Evolutionary conservation across 148 eudicot species (phyloP), one percentile per base, ranked within the genome.

Genomic region (Simmondsia chinensis): DNA sequence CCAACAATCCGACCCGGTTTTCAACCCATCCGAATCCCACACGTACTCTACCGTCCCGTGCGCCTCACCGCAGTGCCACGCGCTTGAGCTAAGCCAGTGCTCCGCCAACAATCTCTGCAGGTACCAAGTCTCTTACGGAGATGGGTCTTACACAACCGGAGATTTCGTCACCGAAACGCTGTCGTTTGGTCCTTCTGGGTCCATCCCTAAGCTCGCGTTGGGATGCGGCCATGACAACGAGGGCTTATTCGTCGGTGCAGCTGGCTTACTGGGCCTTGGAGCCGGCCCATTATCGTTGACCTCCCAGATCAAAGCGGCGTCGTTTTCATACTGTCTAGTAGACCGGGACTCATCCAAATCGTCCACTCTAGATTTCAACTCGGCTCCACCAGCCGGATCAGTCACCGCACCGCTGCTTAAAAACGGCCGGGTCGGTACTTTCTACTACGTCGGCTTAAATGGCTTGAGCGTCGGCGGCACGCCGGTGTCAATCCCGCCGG

Each of bases 151-250:
- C 60, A 83, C 94, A 1, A 71, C 69, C 15, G 97, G 97, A 0
- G 63, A 73, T 9, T 71, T 88, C 33, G 87, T 61, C 20, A 65
- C 89, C 2, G 94, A 88, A 11, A 88, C 91, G 13, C 43, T 88
- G 12, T 64, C 91, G n/a, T 83, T 88, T 8, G 75, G 79, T 0
- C n/a, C 33, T 5, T 65, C 94, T 1, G 76, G 68, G 9, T 42
- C 71, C 0, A 68, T 76, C 0, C 48, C 60, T 0, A 43, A 57
- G 4, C 71, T 88, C 0, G 84, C 87, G 0, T 47, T 89, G n/a
- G 97, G 97, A 0, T 89, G 97, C 39, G 94, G 97, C 0, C 86
- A 78, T 26, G 81, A 75, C 23, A 80, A 88, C 47, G 82, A 76
- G 29, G 96, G 96, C 0, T 44, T 87, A 0, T 80, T 87, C 43